Evolutionary conservation across 108 stramenopile genomes (phyloP).

Genomic region (Nitzschia sp.): DNA sequence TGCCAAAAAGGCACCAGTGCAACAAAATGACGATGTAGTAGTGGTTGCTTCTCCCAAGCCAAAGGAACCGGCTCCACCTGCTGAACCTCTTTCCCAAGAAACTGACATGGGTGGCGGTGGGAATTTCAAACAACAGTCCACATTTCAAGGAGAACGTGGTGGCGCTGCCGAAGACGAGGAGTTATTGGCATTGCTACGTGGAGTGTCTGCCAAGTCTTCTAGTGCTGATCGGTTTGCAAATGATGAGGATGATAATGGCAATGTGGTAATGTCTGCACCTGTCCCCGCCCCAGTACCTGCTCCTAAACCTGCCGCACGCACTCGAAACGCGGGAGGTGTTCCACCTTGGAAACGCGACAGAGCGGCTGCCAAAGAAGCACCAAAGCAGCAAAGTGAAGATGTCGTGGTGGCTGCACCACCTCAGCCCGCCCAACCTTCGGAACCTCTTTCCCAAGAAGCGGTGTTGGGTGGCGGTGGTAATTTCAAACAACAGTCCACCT

Average conservation of each 20-base stretch:
- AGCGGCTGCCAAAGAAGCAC: background rate
- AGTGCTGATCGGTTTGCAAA: conserved; percentile 49
- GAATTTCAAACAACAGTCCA: conserved; percentile 38
- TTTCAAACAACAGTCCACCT: conserved; percentile 49
- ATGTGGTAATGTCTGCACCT: conserved; percentile 8
- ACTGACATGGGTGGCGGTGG: conserved; percentile 14
- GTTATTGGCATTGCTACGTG: conserved; percentile 63
- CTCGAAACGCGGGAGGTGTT: background rate
- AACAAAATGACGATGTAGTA: background rate
- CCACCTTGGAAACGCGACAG: conserved; percentile 44
- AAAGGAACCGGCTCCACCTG: background rate
- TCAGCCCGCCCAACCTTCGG: background rate
- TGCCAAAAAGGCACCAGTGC: background rate
- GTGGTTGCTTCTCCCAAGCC: background rate
- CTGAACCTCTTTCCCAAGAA: background rate
- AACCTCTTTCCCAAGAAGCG: background rate
- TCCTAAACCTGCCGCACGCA: background rate
- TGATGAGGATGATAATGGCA: conserved; percentile 5
- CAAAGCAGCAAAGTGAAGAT: background rate
- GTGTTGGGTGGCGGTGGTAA: conserved; percentile 17
- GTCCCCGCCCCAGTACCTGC: conserved; percentile 9
- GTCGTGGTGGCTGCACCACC: background rate
- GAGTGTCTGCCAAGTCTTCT: conserved; percentile 54
- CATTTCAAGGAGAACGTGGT: conserved; percentile 65
- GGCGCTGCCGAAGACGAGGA: conserved; percentile 71